Conservation (phyloP, 805 yeast genomes). For the Ogataea chonburiensis region DNA sequence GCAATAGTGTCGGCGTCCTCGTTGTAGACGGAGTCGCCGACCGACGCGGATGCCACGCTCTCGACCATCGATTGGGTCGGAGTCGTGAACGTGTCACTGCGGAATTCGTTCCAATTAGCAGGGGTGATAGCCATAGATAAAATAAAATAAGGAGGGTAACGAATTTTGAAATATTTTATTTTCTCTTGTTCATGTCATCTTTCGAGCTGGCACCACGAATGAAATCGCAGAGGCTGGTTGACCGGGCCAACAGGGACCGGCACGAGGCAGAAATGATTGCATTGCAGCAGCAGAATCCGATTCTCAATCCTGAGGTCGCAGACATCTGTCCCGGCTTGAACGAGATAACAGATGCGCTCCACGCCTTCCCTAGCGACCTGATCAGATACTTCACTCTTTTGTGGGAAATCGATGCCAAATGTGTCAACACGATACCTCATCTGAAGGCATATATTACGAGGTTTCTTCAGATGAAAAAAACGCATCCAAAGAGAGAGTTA, state of each 20-base stretch:
- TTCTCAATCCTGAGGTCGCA: constrained; percentile 24
- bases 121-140: constrained; percentile 9
- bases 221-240: constrained; percentile 30
- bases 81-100: constrained; percentile 87
- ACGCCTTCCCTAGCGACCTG: constrained; percentile 82
- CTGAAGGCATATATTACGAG: constrained; percentile 53
- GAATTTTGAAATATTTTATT: background rate
- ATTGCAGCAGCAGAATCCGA: constrained; percentile 18
- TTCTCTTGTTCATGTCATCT: constrained; percentile 20
- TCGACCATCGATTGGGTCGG: constrained; percentile 75
- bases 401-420: constrained; percentile 94
- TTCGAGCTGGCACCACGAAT: constrained; percentile 29
- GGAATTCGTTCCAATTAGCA: constrained; percentile 45
- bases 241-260: constrained; percentile 22
- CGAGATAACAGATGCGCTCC: constrained; percentile 87
- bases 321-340: constrained; percentile 80
- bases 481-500: constrained; percentile 38
- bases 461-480: constrained; percentile 41
- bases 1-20: constrained; percentile 73
- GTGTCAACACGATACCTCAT: constrained; percentile 70
- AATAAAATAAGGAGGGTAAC: constrained; percentile 10
- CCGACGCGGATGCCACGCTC: constrained; percentile 54
- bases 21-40: constrained; percentile 87
- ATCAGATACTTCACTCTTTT: constrained; percentile 82
- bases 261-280: constrained; percentile 11